phyloP scores from a whole-genome alignment of 495 filamentous ascomycete species.

The Penicillium coffeae region DNA sequence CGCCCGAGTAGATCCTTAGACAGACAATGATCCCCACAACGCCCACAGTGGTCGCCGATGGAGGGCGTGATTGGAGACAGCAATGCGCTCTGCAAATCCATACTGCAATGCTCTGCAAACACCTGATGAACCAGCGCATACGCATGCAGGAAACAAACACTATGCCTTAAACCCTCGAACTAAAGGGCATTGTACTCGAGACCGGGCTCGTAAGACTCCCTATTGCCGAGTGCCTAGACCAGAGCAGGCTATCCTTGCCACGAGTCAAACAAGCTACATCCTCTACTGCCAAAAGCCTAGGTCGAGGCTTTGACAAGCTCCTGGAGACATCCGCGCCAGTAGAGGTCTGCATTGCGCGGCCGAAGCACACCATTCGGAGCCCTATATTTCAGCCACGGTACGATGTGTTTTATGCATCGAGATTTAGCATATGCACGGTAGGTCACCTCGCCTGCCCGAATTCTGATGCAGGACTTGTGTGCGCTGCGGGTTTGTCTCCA shows the following conservation, averaged over 20 bases:
- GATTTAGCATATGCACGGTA: constrained; percentile 28
- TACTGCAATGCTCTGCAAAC: not conserved
- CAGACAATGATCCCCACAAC: not conserved
- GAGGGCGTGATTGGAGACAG: not conserved
- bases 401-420: constrained; percentile 23
- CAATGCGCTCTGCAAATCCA: not conserved
- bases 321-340: no score
- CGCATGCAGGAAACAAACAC: constrained; percentile 1
- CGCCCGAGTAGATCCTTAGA: not conserved
- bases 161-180: no score
- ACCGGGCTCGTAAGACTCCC: no score
- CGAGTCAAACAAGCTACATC: no score
- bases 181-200: no score
- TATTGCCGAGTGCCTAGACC: no score
- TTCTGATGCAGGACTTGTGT: constrained; percentile 5
- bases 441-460: constrained; percentile 22
- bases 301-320: no score
- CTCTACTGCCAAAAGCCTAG: no score
- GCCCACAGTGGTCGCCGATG: not conserved
- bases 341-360: constrained; percentile 20
- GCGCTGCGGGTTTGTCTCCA: not conserved
- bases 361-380: constrained; percentile 20
- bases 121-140: constrained; percentile 2
- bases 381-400: constrained; percentile 24
- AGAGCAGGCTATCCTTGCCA: no score